Evolutionary conservation across 2,329 filamentous ascomycete genomes (phyloP).

Genomic region (Parastagonospora avenae): DNA sequence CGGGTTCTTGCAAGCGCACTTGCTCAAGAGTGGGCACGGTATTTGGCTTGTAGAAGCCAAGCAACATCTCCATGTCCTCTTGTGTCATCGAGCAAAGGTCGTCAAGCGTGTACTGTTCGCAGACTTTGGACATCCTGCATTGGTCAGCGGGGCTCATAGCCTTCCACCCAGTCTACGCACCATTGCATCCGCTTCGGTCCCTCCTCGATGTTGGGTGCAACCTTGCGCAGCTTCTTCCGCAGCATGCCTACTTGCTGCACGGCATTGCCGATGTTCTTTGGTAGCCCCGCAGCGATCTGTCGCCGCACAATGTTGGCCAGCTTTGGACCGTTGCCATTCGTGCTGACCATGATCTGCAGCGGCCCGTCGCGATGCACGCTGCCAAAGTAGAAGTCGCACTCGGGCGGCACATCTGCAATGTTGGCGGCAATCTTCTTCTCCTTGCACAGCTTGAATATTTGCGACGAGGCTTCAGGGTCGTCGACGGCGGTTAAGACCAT

Average conservation of each 20-base stretch:
- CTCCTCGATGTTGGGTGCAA: constrained; percentile 74
- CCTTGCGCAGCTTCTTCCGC: constrained; percentile 75
- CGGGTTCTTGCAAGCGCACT: constrained; percentile 47
- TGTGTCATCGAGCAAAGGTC: constrained; percentile 83
- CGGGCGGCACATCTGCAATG: constrained; percentile 93
- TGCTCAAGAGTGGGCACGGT: constrained; percentile 51
- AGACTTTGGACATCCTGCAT: constrained; percentile 85
- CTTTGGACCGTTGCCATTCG: constrained; percentile 93
- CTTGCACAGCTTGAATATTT: constrained; percentile 94
- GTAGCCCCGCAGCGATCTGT: constrained; percentile 78
- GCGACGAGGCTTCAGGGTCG: constrained; percentile 85
- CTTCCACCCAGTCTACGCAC: constrained; percentile 49
- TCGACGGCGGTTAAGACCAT: constrained; percentile 96
- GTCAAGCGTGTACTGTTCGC: constrained; percentile 82
- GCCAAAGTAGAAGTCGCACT: constrained; percentile 99
- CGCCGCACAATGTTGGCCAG: constrained; percentile 84
- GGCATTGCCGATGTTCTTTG: constrained; percentile 79
- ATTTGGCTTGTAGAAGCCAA: constrained; percentile 70
- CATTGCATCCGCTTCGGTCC: constrained; percentile 90
- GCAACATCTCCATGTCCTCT: constrained; percentile 78
- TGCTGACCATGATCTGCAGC: constrained; percentile 97
- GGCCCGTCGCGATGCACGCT: constrained; percentile 94
- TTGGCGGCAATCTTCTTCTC: constrained; percentile 83
- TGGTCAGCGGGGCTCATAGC: constrained; percentile 32
- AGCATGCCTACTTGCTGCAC: constrained; percentile 84